Conservation (phyloP, 495 filamentous ascomycete genomes). For the Baudoinia panamericana region DNA sequence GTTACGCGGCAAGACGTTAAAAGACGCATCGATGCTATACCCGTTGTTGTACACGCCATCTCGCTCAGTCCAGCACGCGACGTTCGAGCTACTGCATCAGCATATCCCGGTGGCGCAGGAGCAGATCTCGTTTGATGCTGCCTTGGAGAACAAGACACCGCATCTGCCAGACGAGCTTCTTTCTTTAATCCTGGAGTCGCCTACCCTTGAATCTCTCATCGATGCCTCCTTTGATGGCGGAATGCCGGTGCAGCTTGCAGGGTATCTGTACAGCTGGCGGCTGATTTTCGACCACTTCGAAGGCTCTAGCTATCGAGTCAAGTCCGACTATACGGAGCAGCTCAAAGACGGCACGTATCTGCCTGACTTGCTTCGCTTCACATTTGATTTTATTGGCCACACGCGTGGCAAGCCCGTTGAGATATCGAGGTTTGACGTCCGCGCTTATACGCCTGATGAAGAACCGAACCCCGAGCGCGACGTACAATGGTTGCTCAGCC, state of each 20-base stretch:
- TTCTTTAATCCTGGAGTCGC: slow-evolving; percentile 35
- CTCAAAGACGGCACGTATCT: slow-evolving; percentile 63
- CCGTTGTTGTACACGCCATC: slow-evolving; percentile 64
- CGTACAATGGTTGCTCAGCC: slow-evolving; percentile 67
- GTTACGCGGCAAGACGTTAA: slow-evolving; percentile 42
- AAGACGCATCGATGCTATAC: slow-evolving; percentile 48
- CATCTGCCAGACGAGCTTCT: slow-evolving; percentile 37
- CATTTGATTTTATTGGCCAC: slow-evolving; percentile 69
- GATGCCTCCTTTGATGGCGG: slow-evolving; percentile 33
- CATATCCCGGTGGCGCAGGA: slow-evolving; percentile 66
- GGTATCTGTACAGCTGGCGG: slow-evolving; percentile 85
- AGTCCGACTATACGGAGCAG: slow-evolving; percentile 59
- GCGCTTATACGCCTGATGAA: slow-evolving; percentile 47
- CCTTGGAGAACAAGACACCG: slow-evolving; percentile 57
- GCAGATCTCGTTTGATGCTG: slow-evolving; percentile 67
- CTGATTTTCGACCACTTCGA: slow-evolving; percentile 79
- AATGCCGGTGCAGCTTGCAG: slow-evolving; percentile 44
- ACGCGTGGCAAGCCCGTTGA: slow-evolving; percentile 55
- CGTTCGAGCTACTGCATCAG: slow-evolving; percentile 67
- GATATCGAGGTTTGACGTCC: slow-evolving; percentile 52
- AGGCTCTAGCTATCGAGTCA: slow-evolving; percentile 63
- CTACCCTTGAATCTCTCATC: slow-evolving; percentile 30
- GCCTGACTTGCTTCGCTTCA: slow-evolving; percentile 56
- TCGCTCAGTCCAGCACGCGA: slow-evolving; percentile 58
- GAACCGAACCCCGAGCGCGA: slow-evolving; percentile 50